Percentiles rank a stretch among this genome's conserved stretches.
These are phyloP conservation scores for Thoreauomyces humboldtii DNA, from an alignment of 192 early-diverging fungal genomes.

Conservation along the genomic window DNA sequence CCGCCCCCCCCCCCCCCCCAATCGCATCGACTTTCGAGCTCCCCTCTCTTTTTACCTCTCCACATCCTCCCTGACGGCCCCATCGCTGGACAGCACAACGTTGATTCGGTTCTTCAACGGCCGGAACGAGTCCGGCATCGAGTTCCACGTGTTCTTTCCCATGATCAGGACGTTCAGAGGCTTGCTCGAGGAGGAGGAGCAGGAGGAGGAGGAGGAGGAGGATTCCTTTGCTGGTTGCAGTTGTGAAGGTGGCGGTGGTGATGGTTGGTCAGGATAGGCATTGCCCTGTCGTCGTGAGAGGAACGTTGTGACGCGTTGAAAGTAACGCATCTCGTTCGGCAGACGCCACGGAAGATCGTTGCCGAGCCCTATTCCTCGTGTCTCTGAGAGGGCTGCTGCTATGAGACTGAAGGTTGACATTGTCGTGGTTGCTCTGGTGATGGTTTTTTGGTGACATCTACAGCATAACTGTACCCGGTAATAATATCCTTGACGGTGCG, in stretches of 20 bases:
- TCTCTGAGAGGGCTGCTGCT: slow-evolving; percentile 70
- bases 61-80: slow-evolving; percentile 22
- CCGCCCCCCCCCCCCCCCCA: too few species aligned
- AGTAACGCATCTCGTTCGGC: slow-evolving; percentile 80
- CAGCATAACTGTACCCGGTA: too few species aligned
- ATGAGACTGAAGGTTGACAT: slow-evolving; percentile 55
- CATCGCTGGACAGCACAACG: slow-evolving; percentile 75
- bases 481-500: too few species aligned
- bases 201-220: too few species aligned
- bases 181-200: too few species aligned
- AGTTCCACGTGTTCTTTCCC: slow-evolving; percentile 93
- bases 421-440: neutral
- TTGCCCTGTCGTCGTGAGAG: slow-evolving; percentile 10
- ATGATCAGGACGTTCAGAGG: slow-evolving; percentile 82
- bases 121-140: slow-evolving; percentile 76
- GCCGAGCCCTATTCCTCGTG: slow-evolving; percentile 71
- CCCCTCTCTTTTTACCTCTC: neutral
- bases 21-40: too few species aligned
- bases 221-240: slow-evolving; percentile 12
- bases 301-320: slow-evolving; percentile 63
- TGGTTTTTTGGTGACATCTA: too few species aligned
- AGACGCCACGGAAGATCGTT: slow-evolving; percentile 84
- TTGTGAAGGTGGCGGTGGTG: neutral
- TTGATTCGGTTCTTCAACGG: slow-evolving; percentile 81
- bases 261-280: slow-evolving; percentile 3